A percentile compares a stretch with the other conserved stretches of the same genome.
Evolutionary conservation across 2,329 filamentous ascomycete species (phyloP).

Genomic region (Bertia moriformis): DNA sequence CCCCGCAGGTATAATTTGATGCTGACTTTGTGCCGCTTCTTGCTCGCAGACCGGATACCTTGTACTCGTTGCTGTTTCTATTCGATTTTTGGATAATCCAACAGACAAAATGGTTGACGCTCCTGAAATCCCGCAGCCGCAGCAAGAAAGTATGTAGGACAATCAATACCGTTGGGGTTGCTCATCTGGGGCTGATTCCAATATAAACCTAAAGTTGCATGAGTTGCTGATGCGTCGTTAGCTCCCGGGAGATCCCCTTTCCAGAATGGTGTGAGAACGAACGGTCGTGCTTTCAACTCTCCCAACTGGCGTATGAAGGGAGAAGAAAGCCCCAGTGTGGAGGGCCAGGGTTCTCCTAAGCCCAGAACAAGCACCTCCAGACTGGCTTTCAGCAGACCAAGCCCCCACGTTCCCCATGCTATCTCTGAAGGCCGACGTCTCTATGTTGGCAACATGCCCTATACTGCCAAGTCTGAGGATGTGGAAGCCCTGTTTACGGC

Average conservation of each 20-base stretch:
- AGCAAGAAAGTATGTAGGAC: background rate
- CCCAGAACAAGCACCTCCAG: background rate
- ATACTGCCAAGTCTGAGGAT: slow-evolving; percentile 29
- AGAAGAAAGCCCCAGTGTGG: background rate
- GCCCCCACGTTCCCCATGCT: background rate
- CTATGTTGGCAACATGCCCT: slow-evolving; percentile 50
- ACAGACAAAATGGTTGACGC: background rate
- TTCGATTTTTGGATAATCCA: background rate
- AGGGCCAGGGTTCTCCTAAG: background rate
- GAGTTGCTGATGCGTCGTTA: background rate
- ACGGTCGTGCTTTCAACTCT: background rate
- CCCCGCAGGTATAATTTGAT: no score
- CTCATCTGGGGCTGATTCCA: background rate
- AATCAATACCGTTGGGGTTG: background rate
- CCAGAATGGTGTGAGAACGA: background rate
- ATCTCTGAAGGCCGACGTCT: slow-evolving; percentile 26
- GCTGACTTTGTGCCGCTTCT: no score
- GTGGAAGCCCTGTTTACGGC: slow-evolving; percentile 15
- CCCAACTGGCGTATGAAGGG: slow-evolving; percentile 1
- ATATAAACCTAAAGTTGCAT: background rate
- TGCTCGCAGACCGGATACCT: no score
- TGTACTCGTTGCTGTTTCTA: no score
- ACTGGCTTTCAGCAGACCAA: background rate
- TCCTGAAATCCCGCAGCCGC: background rate
- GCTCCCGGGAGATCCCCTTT: background rate